Percentiles rank a stretch among this genome's conserved stretches.
These are phyloP conservation scores for Spathaspora arborariae DNA, from an alignment of 805 yeast species.

Conservation along the genomic window DNA sequence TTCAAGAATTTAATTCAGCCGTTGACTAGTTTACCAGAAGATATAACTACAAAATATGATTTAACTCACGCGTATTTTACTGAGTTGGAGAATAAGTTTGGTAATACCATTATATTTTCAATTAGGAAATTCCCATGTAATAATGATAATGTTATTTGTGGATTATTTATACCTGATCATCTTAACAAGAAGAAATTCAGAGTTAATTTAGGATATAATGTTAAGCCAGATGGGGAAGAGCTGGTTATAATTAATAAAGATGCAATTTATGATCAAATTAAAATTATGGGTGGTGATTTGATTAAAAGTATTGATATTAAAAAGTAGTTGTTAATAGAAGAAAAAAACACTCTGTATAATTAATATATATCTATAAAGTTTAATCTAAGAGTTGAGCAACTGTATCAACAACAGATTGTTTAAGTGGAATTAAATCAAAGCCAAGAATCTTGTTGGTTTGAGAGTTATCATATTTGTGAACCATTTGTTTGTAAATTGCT, in stretches of 20 bases:
- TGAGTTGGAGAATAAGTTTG: conserved; percentile 61
- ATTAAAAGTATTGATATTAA: conserved; percentile 38
- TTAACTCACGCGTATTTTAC: conserved; percentile 56
- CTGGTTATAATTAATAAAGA: conserved; percentile 64
- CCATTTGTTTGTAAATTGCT: neutral
- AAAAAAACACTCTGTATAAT: neutral
- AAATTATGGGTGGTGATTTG: conserved; percentile 64
- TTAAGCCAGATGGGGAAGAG: conserved; percentile 53
- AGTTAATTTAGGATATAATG: conserved; percentile 73
- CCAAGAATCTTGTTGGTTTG: conserved; percentile 36
- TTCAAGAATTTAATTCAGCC: conserved; percentile 59
- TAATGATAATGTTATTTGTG: conserved; percentile 69
- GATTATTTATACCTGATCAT: conserved; percentile 71
- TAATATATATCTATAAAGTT: neutral
- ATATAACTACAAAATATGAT: conserved; percentile 50
- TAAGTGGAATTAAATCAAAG: conserved; percentile 31
- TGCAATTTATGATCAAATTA: conserved; percentile 71
- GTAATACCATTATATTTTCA: conserved; percentile 69
- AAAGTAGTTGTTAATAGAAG: conserved; percentile 7
- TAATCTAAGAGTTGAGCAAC: conserved; percentile 29
- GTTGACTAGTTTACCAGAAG: conserved; percentile 41
- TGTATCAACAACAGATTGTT: conserved; percentile 39
- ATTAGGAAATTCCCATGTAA: conserved; percentile 51
- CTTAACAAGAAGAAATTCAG: conserved; percentile 64
- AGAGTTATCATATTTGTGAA: conserved; percentile 21